These are phyloP conservation scores for Camellia sinensis DNA, from an alignment of 148 eudicot genomes.

Conservation along the genomic window DNA sequence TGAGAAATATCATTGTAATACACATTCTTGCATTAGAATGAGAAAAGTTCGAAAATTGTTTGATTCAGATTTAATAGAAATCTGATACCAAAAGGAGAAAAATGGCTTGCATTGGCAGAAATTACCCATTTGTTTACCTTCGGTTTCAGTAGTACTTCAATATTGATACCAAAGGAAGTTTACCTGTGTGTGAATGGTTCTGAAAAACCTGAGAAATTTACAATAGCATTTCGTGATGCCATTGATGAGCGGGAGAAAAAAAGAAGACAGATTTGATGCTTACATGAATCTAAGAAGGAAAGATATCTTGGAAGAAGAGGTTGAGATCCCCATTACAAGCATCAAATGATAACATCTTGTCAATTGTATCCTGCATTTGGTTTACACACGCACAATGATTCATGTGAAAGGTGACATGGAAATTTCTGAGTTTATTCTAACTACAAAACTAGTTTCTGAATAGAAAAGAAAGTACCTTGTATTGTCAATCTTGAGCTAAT, in stretches of 20 bases:
- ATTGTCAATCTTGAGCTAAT: conserved; percentile 67
- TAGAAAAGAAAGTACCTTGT: conserved; percentile 47
- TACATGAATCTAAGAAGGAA: too few relatives aligned
- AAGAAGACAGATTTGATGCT: too few relatives aligned
- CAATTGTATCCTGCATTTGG: conserved; percentile 68
- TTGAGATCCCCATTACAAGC: not conserved
- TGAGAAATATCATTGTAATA: too few relatives aligned
- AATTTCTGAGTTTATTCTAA: not conserved
- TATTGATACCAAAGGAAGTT: not conserved
- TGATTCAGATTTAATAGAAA: too few relatives aligned
- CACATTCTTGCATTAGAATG: too few relatives aligned
- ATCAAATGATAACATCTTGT: conserved; percentile 74
- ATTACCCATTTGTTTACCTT: not conserved
- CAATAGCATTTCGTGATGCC: too few relatives aligned
- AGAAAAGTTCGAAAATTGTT: too few relatives aligned
- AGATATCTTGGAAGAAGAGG: too few relatives aligned
- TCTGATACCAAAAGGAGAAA: too few relatives aligned
- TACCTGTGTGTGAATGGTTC: not conserved
- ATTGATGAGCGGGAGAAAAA: too few relatives aligned
- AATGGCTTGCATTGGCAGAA: not conserved
- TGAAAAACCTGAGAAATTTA: too few relatives aligned
- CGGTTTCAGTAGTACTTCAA: not conserved
- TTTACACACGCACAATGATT: not conserved
- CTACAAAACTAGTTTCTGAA: not conserved
- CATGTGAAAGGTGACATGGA: not conserved